Conservation (phyloP, 163 green algal genomes). For the Scenedesmus sp. region DNA sequence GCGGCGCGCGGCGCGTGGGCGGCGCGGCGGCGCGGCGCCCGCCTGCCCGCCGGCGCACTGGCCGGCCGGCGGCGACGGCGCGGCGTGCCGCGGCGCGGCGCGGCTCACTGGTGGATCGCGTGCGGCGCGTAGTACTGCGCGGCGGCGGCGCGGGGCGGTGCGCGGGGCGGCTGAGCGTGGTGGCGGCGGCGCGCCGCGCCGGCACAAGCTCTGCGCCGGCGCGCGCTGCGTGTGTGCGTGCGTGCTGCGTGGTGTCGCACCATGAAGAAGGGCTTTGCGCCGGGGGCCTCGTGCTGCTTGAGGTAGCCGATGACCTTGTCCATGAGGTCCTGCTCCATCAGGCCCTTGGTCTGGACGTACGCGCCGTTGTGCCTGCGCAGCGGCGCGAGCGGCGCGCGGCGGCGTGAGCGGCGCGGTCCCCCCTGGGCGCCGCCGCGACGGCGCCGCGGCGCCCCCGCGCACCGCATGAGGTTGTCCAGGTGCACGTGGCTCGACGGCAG, state of each 20-base stretch:
- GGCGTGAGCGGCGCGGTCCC: no score
- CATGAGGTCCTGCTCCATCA: conserved; percentile 46
- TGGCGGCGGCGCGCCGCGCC: background rate
- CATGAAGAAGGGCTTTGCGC: conserved; percentile 33
- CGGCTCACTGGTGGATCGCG: conserved; percentile 37
- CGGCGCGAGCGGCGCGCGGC: no score
- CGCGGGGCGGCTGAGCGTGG: no score
- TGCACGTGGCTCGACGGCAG: conserved; percentile 37
- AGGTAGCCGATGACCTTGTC: conserved; percentile 37
- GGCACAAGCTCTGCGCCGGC: background rate
- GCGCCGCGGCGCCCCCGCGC: background rate
- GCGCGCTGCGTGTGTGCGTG: background rate
- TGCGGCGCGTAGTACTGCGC: conserved; percentile 40
- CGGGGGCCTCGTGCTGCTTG: background rate
- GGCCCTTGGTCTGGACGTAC: conserved; percentile 35
- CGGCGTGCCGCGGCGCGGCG: background rate
- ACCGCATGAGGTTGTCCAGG: conserved; percentile 46
- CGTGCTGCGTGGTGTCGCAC: background rate
- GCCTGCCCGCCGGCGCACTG: background rate
- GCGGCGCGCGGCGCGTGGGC: background rate
- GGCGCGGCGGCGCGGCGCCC: no score
- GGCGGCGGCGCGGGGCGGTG: no score
- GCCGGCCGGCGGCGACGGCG: background rate
- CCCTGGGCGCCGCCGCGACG: no score
- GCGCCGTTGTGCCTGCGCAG: conserved; percentile 34